Base-by-base conservation (phyloP, 768 basidiomycete genomes). In the Russula dissimulans region DNA sequence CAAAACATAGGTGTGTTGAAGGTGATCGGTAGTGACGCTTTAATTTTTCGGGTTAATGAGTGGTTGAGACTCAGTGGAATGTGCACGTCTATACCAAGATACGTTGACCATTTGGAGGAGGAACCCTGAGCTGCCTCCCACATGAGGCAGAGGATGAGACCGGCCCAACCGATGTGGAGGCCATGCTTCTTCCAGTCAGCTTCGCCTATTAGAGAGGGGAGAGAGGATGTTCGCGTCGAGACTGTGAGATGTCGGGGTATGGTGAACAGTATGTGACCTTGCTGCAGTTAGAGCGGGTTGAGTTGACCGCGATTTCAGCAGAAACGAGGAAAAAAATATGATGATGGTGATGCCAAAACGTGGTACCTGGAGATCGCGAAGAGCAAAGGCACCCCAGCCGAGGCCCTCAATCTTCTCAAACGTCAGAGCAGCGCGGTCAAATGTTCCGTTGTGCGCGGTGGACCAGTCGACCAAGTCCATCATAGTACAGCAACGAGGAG, bases 1-100 rank as follows among this genome's bases (percentile, higher is more conserved):
- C 97, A 98, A 69, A 97, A 95, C 90, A 99, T 97, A 0, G 93
- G 91, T 0, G 94, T 95, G 65, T 87, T 80, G 69, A 98, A 97
- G 12, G 65, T 61, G 12, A 67, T 75, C 0, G 95, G 95, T 61
- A 97, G 78, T 15, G 79, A 79, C 31, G 72, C 89, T 89, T 61
- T 45, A 39, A 42, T 41, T 34, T 15, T 41, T 36, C 26, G 29
- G 14, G 15, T 22, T 36, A 52, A 31, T 36, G 18, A 31, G 26
- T 10, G 44, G 26, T n/a, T 29, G 48, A 4, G 32, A 5, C 38
- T 18, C 31, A 7, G 39, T 44, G 15, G 15, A 26, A 29, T 42
- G 36, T 17, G 17, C 22, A 15, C 11, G 14, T 14, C 71, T 81
- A 49, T 58, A 90, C 90, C 74, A 12, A 95, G 76, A 72, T 95